Base-by-base conservation (phyloP, 495 filamentous ascomycete species). In the Penicillium pancosmium region DNA sequence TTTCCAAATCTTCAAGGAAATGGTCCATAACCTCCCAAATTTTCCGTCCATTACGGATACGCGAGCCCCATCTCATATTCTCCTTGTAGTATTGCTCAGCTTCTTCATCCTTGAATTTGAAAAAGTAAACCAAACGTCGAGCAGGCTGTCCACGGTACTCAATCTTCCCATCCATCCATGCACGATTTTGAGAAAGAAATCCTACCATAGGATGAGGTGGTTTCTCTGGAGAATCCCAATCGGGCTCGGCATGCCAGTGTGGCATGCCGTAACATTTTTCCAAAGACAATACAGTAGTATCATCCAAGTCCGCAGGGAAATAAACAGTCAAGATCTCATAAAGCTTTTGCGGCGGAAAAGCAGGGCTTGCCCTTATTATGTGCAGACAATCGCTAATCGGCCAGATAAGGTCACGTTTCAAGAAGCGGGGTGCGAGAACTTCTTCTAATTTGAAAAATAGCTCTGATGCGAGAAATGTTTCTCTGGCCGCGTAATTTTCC, bases 261-360 rank as follows among this genome's bases (percentile, higher is more conserved):
- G 2, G 1, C 18, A n/a, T 11, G 16, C 41, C 41, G 41, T 9
- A 44, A 11, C 13, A 44, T 16, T 38, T 50, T 50, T 50, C 44
- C 21, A 56, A 35, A 40, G 54, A 56, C 6, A 19, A 50, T 2
- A 56, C 25, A 40, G 44, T 27, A 25, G 23, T 34, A 13, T 38
- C 16, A 40, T 50, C 44, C 36, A 56, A 41, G 33, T 49, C 54
- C 36, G 27, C 33, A 27, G 54, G 54, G 19, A 56, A 50, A 50
- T 56, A 56, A 44, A 56, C 48, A 38, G 33, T 56, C 44, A 56
- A n/a, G 54, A 50, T 33, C 44, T 56, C 44, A 38, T 56, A 56
- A 41, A 50, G 54, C 44, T 8, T 56, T 40, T 48, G 41, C 44
- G 54, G 54, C 40, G 54, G 31, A 41, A 25, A 50, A 31, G 38